Evolutionary conservation across 2,329 filamentous ascomycete genomes (phyloP).

Genomic region (Trichoderma pleuroti): DNA sequence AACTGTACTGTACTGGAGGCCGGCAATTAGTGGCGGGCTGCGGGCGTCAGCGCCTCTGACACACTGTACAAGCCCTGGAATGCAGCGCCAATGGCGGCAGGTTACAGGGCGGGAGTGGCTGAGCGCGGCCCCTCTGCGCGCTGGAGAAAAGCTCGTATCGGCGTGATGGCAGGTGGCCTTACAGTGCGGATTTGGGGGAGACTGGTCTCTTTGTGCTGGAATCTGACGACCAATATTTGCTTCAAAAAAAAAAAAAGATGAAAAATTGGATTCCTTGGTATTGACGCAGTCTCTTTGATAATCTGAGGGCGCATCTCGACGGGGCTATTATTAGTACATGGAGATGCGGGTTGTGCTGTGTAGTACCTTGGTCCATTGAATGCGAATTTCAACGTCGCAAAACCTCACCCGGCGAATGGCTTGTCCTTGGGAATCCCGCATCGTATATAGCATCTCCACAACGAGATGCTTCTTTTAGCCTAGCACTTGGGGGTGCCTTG

Average conservation of each 20-base stretch:
- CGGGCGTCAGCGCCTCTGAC: background rate
- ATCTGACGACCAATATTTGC: background rate
- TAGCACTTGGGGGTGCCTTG: background rate
- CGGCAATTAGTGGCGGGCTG: background rate
- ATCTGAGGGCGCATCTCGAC: background rate
- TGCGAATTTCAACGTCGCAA: background rate
- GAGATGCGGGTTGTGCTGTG: background rate
- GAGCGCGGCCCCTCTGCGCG: background rate
- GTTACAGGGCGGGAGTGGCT: constrained; percentile 13
- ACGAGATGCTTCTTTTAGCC: constrained; percentile 1
- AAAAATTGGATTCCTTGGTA: background rate
- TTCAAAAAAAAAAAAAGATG: background rate
- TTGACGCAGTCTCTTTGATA: background rate
- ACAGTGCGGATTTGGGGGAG: background rate
- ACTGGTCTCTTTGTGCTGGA: background rate
- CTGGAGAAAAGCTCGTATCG: constrained; percentile 11
- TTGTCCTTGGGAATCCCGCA: background rate
- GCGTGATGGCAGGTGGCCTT: background rate
- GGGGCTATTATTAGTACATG: background rate
- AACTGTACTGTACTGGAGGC: background rate
- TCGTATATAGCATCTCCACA: constrained; percentile 1
- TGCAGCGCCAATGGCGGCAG: constrained; percentile 5
- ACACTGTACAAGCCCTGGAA: constrained; percentile 8
- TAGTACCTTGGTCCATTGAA: background rate
- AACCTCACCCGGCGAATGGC: background rate